These are phyloP conservation scores for Saccharomycopsis hybrid DNA, from an alignment of 1,139 yeast genomes.

Conservation along the genomic window DNA sequence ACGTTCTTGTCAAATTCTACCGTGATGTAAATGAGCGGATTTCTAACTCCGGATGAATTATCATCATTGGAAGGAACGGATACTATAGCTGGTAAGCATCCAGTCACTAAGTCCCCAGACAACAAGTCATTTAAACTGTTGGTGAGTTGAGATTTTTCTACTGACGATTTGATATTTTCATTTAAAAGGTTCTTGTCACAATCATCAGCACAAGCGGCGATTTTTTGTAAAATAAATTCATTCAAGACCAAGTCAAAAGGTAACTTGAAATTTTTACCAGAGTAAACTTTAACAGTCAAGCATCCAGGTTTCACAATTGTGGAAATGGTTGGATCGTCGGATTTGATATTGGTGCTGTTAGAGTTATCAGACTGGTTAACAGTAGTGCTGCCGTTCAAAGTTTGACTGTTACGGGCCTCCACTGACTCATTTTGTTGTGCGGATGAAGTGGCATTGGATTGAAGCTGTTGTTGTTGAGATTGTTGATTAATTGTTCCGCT, in stretches of 20 bases:
- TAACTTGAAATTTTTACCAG: conserved; percentile 51
- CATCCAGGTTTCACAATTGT: conserved; percentile 52
- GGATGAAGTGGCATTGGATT: background rate
- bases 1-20: conserved; percentile 79
- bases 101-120: conserved; percentile 29
- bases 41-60: conserved; percentile 31
- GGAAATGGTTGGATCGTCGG: conserved; percentile 5
- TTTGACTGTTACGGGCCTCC: background rate
- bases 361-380: background rate
- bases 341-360: conserved; percentile 2
- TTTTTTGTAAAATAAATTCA: conserved; percentile 19
- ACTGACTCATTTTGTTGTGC: background rate
- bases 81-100: conserved; percentile 59
- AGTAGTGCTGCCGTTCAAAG: background rate
- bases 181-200: conserved; percentile 22
- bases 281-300: conserved; percentile 62
- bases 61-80: conserved; percentile 43
- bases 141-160: conserved; percentile 4
- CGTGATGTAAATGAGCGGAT: conserved; percentile 59
- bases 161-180: conserved; percentile 12
- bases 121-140: conserved; percentile 23
- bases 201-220: conserved; percentile 19
- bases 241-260: conserved; percentile 41
- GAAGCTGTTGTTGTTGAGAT: background rate
- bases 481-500: no score